phyloP scores from a whole-genome alignment of 176 grass and related monocot genomes.

The Panicum miliaceum region DNA sequence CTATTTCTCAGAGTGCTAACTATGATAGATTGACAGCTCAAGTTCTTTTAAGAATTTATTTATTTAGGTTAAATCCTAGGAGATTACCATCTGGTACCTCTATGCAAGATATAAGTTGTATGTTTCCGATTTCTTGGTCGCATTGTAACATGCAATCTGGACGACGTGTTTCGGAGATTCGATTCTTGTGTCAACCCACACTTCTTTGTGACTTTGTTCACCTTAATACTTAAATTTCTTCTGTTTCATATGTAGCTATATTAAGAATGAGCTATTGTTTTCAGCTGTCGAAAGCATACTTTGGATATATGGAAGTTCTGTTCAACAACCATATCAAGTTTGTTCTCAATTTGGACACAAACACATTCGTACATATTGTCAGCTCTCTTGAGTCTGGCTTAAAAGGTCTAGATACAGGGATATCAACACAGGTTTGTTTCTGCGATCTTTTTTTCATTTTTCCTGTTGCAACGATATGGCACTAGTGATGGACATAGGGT shows the following conservation, averaged over 20 bases:
- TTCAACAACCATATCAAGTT: conserved; percentile 94
- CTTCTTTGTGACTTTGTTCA: conserved; percentile 13
- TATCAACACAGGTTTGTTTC: conserved; percentile 84
- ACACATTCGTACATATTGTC: conserved; percentile 93
- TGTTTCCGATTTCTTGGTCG: conserved; percentile 6
- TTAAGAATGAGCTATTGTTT: conserved; percentile 34
- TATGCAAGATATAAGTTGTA: conserved; percentile 6
- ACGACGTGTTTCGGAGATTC: not conserved
- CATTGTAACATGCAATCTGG: not conserved
- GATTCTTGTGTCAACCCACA: conserved; percentile 2
- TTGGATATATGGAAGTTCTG: conserved; percentile 92
- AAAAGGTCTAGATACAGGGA: conserved; percentile 94
- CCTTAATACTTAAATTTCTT: conserved; percentile 15
- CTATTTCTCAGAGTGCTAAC: not conserved
- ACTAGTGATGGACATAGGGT: not conserved
- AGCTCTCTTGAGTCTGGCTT: conserved; percentile 94
- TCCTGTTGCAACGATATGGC: conserved; percentile 2
- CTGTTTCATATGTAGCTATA: conserved; percentile 18
- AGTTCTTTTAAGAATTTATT: not conserved
- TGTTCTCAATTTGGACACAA: conserved; percentile 93
- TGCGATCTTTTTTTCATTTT: conserved; percentile 27
- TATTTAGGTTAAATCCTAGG: conserved; percentile 5
- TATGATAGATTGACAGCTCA: conserved; percentile 30
- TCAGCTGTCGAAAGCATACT: conserved; percentile 97
- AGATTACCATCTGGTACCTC: not conserved